A percentile compares a stretch with the other conserved stretches of the same genome.
Evolutionary conservation across 108 stramenopile species (phyloP).

Genomic region (Epipyxis sp.): DNA sequence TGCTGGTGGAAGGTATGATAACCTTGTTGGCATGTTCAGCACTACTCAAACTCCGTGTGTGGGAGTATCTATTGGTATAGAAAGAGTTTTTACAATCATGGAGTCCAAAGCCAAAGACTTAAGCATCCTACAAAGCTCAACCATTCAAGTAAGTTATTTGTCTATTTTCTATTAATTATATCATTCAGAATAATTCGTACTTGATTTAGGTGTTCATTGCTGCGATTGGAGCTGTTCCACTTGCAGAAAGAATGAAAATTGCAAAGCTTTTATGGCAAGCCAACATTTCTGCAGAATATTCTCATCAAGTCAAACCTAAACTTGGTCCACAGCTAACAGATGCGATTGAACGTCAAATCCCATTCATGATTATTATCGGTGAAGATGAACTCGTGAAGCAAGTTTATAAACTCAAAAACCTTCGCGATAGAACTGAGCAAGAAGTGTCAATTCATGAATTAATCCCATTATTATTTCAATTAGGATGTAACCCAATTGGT

Average conservation of each 20-base stretch:
- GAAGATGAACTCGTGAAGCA: conserved; percentile 73
- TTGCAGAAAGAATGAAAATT: conserved; percentile 69
- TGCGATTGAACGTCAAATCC: conserved; percentile 72
- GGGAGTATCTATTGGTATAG: conserved; percentile 82
- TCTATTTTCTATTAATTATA: background rate
- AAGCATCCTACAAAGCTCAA: conserved; percentile 29
- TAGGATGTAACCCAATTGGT: no score
- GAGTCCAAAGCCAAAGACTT: conserved; percentile 51
- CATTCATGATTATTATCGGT: conserved; percentile 79
- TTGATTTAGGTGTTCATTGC: conserved; percentile 76
- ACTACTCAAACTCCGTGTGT: conserved; percentile 79
- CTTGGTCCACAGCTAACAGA: conserved; percentile 69
- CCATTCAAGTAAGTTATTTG: conserved; percentile 15
- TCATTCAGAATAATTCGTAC: conserved; percentile 61
- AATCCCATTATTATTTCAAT: no score
- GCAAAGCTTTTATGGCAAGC: conserved; percentile 73
- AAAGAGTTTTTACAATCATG: conserved; percentile 87
- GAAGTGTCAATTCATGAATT: conserved; percentile 50
- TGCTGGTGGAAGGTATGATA: conserved; percentile 83
- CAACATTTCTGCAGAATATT: conserved; percentile 76
- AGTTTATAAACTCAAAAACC: conserved; percentile 76
- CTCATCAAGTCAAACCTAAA: conserved; percentile 72
- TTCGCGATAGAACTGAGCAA: conserved; percentile 61
- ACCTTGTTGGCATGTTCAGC: conserved; percentile 85
- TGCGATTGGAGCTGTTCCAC: conserved; percentile 60